A percentile compares a stretch with the other conserved stretches of the same genome.
Evolutionary conservation across 2,329 filamentous ascomycete species (phyloP).

Genomic region (Stemphylium vesicarium): DNA sequence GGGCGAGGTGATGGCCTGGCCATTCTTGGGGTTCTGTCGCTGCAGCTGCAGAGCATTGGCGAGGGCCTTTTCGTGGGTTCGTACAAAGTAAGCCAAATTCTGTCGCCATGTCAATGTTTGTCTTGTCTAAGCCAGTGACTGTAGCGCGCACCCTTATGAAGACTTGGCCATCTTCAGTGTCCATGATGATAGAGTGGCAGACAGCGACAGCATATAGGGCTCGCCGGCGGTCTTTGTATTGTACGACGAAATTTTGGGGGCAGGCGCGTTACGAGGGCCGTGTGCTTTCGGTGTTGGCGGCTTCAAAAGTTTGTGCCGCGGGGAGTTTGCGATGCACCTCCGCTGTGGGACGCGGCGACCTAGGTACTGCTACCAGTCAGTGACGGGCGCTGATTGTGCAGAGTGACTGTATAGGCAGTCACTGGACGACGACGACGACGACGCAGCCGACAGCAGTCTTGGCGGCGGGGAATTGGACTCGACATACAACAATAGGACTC

Average conservation of each 20-base stretch:
- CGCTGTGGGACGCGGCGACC: constrained; percentile 30
- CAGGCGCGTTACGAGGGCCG: constrained; percentile 14
- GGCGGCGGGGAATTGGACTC: constrained; percentile 23
- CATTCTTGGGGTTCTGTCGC: constrained; percentile 73
- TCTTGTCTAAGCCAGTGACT: not conserved
- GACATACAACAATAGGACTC: constrained; percentile 29
- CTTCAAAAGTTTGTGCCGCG: constrained; percentile 22
- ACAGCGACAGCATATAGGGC: constrained; percentile 44
- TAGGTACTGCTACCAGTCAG: constrained; percentile 33
- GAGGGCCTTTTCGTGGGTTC: constrained; percentile 94
- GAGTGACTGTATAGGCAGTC: constrained; percentile 10
- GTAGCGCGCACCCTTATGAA: constrained; percentile 76
- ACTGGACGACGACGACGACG: constrained; percentile 6
- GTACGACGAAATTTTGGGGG: constrained; percentile 10
- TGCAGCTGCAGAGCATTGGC: constrained; percentile 92
- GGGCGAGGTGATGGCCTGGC: constrained; percentile 53
- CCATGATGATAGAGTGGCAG: constrained; percentile 61
- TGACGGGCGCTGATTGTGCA: constrained; percentile 3
- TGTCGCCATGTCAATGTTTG: constrained; percentile 53
- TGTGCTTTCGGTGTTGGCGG: constrained; percentile 18
- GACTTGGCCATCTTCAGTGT: constrained; percentile 86
- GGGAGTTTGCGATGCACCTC: constrained; percentile 27
- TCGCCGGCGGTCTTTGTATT: constrained; percentile 5
- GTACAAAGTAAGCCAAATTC: constrained; percentile 96
- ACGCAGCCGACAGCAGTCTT: constrained; percentile 8